Conservation (phyloP, 768 basidiomycete genomes). For the Roridomyces roridus region DNA sequence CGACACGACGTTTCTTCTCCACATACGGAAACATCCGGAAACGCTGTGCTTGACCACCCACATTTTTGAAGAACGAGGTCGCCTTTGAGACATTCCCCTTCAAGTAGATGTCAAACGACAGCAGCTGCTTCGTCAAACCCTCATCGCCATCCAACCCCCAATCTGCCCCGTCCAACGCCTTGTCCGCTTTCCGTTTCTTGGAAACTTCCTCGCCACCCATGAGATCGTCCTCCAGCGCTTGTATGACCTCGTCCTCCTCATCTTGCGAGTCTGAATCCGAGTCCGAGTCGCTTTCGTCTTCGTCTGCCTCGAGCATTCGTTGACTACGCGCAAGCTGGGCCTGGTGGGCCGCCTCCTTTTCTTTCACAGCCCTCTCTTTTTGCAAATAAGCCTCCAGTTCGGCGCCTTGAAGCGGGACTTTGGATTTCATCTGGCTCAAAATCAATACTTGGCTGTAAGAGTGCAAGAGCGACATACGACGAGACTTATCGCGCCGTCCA, state of each 20-base stretch:
- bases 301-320: slow-evolving; percentile 92
- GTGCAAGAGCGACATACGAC: slow-evolving; percentile 54
- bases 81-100: slow-evolving; percentile 94
- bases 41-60: slow-evolving; percentile 72
- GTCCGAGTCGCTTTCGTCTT: slow-evolving; percentile 82
- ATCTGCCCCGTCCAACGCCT: slow-evolving; percentile 58
- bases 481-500: slow-evolving; percentile 73
- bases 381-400: slow-evolving; percentile 85
- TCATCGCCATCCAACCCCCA: slow-evolving; percentile 84
- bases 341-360: slow-evolving; percentile 86
- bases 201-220: slow-evolving; percentile 49
- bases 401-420: slow-evolving; percentile 86
- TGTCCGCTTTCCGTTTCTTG: slow-evolving; percentile 51
- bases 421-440: slow-evolving; percentile 74
- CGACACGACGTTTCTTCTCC: slow-evolving; percentile 90
- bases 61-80: slow-evolving; percentile 86
- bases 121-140: slow-evolving; percentile 68
- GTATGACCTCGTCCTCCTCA: slow-evolving; percentile 67
- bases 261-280: slow-evolving; percentile 70
- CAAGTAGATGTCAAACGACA: slow-evolving; percentile 96
- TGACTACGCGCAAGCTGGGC: slow-evolving; percentile 84
- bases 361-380: slow-evolving; percentile 76
- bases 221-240: slow-evolving; percentile 55
- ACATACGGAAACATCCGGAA: slow-evolving; percentile 98
- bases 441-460: neutral